Conservation (phyloP, 2,329 filamentous ascomycete genomes). For the Aspergillus aculeatinus region DNA sequence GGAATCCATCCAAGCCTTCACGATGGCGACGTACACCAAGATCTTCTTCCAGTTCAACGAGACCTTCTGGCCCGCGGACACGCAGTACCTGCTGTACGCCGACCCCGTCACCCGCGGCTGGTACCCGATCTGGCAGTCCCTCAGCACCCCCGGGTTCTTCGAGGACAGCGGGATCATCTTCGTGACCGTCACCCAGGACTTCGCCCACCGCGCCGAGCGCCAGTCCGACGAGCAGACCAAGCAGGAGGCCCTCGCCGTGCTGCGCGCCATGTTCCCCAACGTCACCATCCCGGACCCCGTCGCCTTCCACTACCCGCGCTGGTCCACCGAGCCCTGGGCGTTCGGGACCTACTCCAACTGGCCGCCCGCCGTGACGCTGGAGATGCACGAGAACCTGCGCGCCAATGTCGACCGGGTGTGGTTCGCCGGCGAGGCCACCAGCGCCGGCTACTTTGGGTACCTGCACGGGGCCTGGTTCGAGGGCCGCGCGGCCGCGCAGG, state of each 20-base stretch:
- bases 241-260: slow-evolving; percentile 56
- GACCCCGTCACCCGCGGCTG: slow-evolving; percentile 50
- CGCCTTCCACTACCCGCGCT: slow-evolving; percentile 61
- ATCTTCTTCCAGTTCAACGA: slow-evolving; percentile 69
- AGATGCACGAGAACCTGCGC: slow-evolving; percentile 66
- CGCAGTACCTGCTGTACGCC: slow-evolving; percentile 57
- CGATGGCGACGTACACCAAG: slow-evolving; percentile 70
- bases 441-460: slow-evolving; percentile 64
- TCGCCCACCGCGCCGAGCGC: slow-evolving; percentile 59
- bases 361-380: slow-evolving; percentile 61
- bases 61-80: slow-evolving; percentile 62
- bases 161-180: slow-evolving; percentile 65
- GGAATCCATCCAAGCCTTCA: slow-evolving; percentile 61
- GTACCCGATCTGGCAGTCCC: slow-evolving; percentile 64
- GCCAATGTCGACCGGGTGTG: slow-evolving; percentile 61
- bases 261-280: slow-evolving; percentile 63
- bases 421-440: slow-evolving; percentile 66
- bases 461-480: slow-evolving; percentile 63
- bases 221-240: slow-evolving; percentile 60
- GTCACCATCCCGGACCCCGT: slow-evolving; percentile 58
- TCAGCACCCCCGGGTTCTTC: slow-evolving; percentile 58
- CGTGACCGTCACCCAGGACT: slow-evolving; percentile 58
- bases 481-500: slow-evolving; percentile 44
- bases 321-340: slow-evolving; percentile 51
- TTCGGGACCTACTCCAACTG: slow-evolving; percentile 69